Conservation (phyloP, 2,329 filamentous ascomycete genomes). For the Monosporascus sp. region DNA sequence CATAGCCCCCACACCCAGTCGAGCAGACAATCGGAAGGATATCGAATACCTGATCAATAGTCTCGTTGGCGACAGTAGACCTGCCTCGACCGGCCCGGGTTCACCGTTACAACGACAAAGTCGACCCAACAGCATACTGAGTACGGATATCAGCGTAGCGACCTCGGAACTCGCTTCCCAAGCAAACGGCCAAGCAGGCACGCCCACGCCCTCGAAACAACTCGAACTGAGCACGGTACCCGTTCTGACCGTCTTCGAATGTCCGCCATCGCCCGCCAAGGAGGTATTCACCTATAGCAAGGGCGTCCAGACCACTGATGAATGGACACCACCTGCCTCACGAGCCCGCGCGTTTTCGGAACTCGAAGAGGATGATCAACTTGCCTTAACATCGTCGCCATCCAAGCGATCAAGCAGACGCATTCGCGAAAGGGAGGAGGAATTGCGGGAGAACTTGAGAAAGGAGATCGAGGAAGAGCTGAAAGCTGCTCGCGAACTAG, state of each 20-base stretch:
- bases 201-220: slow-evolving; percentile 35
- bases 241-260: slow-evolving; percentile 75
- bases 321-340: slow-evolving; percentile 55
- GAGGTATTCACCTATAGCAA: slow-evolving; percentile 97
- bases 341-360: slow-evolving; percentile 49
- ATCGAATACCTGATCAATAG: slow-evolving; percentile 83
- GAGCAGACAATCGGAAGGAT: slow-evolving; percentile 65
- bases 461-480: slow-evolving; percentile 92
- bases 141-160: slow-evolving; percentile 74
- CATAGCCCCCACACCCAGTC: slow-evolving; percentile 63
- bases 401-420: slow-evolving; percentile 74
- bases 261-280: slow-evolving; percentile 66
- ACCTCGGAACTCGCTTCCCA: slow-evolving; percentile 56
- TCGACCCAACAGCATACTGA: slow-evolving; percentile 81
- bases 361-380: slow-evolving; percentile 57
- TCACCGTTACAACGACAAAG: slow-evolving; percentile 68
- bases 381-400: slow-evolving; percentile 51
- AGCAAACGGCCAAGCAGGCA: slow-evolving; percentile 30
- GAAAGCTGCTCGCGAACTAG: slow-evolving; percentile 61
- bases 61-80: slow-evolving; percentile 73
- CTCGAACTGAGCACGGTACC: slow-evolving; percentile 72
- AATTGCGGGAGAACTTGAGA: slow-evolving; percentile 77
- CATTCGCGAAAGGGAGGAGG: slow-evolving; percentile 79
- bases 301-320: slow-evolving; percentile 83
- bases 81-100: slow-evolving; percentile 58